A percentile compares a stretch with the other conserved stretches of the same genome.
Evolutionary conservation across 2,329 filamentous ascomycete species (phyloP).

Genomic region (Diaporthe capsici): DNA sequence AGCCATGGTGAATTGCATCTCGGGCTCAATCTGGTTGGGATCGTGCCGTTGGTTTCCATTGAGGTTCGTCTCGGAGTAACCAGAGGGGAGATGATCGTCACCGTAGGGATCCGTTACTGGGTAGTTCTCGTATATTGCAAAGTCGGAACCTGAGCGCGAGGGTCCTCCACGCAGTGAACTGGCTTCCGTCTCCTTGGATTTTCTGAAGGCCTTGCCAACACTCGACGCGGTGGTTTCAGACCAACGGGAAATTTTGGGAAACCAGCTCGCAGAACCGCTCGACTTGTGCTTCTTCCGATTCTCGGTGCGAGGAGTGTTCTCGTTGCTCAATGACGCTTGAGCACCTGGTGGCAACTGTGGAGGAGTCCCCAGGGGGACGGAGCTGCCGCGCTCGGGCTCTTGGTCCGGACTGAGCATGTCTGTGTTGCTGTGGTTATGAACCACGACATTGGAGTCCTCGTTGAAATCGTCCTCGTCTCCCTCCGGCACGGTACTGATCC

Average conservation of each 20-base stretch:
- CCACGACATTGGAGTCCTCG: conserved; percentile 42
- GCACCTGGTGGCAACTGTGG: conserved; percentile 62
- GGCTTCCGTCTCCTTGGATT: conserved; percentile 74
- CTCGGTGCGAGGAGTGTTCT: conserved; percentile 83
- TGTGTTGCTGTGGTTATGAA: conserved; percentile 56
- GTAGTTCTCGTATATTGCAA: conserved; percentile 77
- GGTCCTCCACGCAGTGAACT: conserved; percentile 64
- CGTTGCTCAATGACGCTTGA: conserved; percentile 73
- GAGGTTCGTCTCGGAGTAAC: conserved; percentile 68
- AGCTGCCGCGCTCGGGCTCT: conserved; percentile 66
- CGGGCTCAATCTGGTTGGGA: conserved; percentile 43
- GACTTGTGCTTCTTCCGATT: conserved; percentile 92
- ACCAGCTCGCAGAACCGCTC: conserved; percentile 80
- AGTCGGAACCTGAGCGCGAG: conserved; percentile 85
- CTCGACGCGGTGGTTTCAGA: conserved; percentile 96
- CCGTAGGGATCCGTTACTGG: conserved; percentile 68
- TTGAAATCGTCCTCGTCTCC: conserved; percentile 74
- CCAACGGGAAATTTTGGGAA: conserved; percentile 97
- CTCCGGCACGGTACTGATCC: conserved; percentile 92
- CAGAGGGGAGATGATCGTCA: conserved; percentile 72
- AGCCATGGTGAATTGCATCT: conserved; percentile 40
- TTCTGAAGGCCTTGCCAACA: conserved; percentile 82
- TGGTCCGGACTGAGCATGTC: conserved; percentile 73
- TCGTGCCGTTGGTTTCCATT: conserved; percentile 46
- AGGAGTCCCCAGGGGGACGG: conserved; percentile 70